Evolutionary conservation across 148 eudicot genomes (phyloP), one percentile per base, ranked within the genome.

Genomic region (Camellia granthamiana): DNA sequence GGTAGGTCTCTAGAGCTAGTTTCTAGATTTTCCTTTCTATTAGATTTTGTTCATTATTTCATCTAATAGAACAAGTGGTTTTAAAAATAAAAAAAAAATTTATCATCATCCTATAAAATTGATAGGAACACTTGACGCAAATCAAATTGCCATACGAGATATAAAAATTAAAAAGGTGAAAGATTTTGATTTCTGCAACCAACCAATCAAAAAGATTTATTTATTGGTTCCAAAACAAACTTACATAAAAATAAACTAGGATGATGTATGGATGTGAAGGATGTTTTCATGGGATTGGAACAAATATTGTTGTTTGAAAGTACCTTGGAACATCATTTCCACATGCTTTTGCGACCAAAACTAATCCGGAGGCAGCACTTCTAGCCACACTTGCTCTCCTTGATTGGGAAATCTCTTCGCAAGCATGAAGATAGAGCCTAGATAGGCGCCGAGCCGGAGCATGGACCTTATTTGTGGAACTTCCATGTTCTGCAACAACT

Each of bases 301-400:
- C 72, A 69, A 51, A 55, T 18, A 15, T 46, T 6, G 77, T 44
- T 38, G 6, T 58, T 13, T 30, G 59, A 16, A 73, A 12, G 69
- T 51, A 96, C 99, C 99, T 92, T 16, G 99, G 94, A 80, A 97
- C 99, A 81, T 97, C 99, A 84, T 89, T 96, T 85, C 99, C 99
- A 62, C 99, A 97, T 82, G 98, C 95, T 89, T 94, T 97, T 83
- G 97, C 89, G 81, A 94, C 97, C 65, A 91, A 85, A 84, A 90
- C 87, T 60, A 97, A 75, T 76, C 98, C 99, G 12, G 99, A 97
- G 15, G 90, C 89, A 43, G 90, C 86, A 86, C 89, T 90, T 87
- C 85, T 89, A 68, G 98, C 97, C 10, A 92, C 92, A 88, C 84
- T 88, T 52, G 91, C 88, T 85, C 89, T 88, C 79, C 87, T 85